phyloP scores from a whole-genome alignment of 2,329 filamentous ascomycete species.

The Kalaharituber pfeilii region DNA sequence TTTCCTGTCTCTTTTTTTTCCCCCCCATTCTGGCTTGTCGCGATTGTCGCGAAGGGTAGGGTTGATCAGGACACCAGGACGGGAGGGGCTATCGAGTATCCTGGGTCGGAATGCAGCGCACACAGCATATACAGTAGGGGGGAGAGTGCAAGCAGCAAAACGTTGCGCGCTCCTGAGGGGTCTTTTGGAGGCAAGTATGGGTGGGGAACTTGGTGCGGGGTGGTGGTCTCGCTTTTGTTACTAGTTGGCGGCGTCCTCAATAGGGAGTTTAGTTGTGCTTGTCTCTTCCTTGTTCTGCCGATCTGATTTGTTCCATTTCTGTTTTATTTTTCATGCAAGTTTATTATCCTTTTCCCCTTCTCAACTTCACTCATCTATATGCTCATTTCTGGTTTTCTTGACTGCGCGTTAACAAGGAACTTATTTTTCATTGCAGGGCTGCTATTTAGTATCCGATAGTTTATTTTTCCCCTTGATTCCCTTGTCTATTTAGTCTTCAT shows the following conservation, averaged over 20 bases:
- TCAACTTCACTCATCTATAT: neutral
- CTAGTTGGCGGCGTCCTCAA: conserved; percentile 3
- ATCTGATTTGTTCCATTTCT: conserved; percentile 32
- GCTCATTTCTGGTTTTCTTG: neutral
- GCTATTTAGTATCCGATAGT: conserved; percentile 13
- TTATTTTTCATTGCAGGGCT: conserved; percentile 19
- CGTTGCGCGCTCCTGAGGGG: neutral
- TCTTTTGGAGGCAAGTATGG: neutral
- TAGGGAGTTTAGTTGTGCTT: conserved; percentile 18
- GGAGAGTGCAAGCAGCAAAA: neutral
- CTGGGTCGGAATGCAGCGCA: neutral
- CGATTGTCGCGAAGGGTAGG: too few species aligned
- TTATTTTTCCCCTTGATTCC: conserved; percentile 19
- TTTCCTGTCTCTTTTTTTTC: conserved; percentile 4
- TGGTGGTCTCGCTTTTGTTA: neutral
- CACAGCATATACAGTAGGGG: neutral
- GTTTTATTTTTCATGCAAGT: conserved; percentile 6
- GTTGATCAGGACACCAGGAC: too few species aligned
- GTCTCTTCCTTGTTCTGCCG: conserved; percentile 22
- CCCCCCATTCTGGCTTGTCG: conserved; percentile 1
- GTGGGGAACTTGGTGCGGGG: neutral
- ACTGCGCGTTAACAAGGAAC: neutral
- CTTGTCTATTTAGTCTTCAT: conserved; percentile 23
- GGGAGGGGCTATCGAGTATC: neutral
- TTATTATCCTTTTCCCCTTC: conserved; percentile 26